These are phyloP conservation scores for Stromatinia cepivora DNA, from an alignment of 2,329 filamentous ascomycete species.

Conservation along the genomic window DNA sequence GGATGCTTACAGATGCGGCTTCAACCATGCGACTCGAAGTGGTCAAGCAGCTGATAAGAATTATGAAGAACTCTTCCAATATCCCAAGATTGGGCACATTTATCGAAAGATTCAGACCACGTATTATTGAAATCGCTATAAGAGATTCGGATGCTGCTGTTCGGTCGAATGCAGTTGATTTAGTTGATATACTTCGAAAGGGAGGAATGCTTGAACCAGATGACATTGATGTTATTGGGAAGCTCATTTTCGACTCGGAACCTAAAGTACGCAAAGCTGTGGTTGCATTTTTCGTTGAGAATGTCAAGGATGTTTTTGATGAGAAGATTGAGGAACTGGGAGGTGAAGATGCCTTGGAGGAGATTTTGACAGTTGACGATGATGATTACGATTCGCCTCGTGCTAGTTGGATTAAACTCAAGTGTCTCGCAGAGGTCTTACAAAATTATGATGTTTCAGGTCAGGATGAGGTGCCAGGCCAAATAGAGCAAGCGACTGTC, in stretches of 20 bases:
- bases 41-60: constrained; percentile 73
- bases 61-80: constrained; percentile 80
- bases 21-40: constrained; percentile 79
- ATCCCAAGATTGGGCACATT: constrained; percentile 79
- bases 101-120: constrained; percentile 83
- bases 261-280: constrained; percentile 83
- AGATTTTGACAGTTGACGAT: constrained; percentile 67
- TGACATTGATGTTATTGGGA: constrained; percentile 85
- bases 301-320: constrained; percentile 79
- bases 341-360: constrained; percentile 73
- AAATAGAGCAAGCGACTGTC: constrained; percentile 45
- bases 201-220: constrained; percentile 85
- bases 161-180: constrained; percentile 74
- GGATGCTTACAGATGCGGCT: constrained; percentile 85
- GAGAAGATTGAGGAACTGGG: constrained; percentile 80
- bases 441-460: constrained; percentile 76
- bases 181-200: constrained; percentile 79
- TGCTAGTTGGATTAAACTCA: constrained; percentile 85
- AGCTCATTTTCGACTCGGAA: constrained; percentile 86
- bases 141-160: constrained; percentile 80
- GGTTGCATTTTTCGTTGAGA: constrained; percentile 85
- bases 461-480: constrained; percentile 55
- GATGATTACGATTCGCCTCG: constrained; percentile 76
- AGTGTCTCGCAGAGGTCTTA: constrained; percentile 83
- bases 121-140: constrained; percentile 90